Conservation (phyloP, 2,329 filamentous ascomycete species). For the Aspergillus sp. region DNA sequence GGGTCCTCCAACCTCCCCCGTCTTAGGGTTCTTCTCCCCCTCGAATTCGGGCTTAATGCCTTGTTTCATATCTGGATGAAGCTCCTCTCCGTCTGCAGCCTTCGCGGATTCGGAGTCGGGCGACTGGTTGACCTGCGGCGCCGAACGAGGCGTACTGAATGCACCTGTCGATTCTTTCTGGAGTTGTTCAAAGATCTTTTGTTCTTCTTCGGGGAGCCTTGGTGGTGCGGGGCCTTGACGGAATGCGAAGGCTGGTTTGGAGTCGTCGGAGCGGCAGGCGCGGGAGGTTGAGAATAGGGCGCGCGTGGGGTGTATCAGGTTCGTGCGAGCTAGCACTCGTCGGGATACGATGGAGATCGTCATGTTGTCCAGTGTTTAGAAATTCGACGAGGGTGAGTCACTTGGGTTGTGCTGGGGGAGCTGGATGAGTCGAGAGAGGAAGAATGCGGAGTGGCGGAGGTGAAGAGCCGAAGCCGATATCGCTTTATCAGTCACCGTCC, state of each 20-base stretch:
- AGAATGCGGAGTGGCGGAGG: slow-evolving; percentile 18
- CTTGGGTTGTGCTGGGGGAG: background rate
- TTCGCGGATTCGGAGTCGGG: slow-evolving; percentile 39
- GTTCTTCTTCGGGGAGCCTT: slow-evolving; percentile 81
- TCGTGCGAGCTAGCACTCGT: slow-evolving; percentile 47
- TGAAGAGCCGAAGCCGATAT: slow-evolving; percentile 9
- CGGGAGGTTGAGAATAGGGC: slow-evolving; percentile 27
- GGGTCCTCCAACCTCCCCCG: slow-evolving; percentile 91
- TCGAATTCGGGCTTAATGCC: slow-evolving; percentile 90
- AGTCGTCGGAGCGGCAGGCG: slow-evolving; percentile 19
- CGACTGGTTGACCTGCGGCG: slow-evolving; percentile 52
- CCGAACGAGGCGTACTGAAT: slow-evolving; percentile 63
- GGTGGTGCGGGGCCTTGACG: slow-evolving; percentile 67
- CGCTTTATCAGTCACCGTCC: background rate
- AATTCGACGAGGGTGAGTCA: background rate
- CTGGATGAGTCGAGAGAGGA: background rate
- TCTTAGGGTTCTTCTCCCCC: slow-evolving; percentile 87
- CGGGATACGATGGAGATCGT: slow-evolving; percentile 19
- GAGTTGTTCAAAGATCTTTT: slow-evolving; percentile 86
- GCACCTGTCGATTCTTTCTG: slow-evolving; percentile 74
- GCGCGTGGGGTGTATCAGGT: slow-evolving; percentile 19
- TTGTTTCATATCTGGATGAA: slow-evolving; percentile 69
- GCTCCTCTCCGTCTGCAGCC: slow-evolving; percentile 61
- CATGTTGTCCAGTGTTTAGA: slow-evolving; percentile 15
- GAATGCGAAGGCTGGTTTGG: slow-evolving; percentile 35